A percentile compares a stretch with the other conserved stretches of the same genome.
Evolutionary conservation across 306 rosid species (phyloP).

Genomic region (Prunus fruticosa): DNA sequence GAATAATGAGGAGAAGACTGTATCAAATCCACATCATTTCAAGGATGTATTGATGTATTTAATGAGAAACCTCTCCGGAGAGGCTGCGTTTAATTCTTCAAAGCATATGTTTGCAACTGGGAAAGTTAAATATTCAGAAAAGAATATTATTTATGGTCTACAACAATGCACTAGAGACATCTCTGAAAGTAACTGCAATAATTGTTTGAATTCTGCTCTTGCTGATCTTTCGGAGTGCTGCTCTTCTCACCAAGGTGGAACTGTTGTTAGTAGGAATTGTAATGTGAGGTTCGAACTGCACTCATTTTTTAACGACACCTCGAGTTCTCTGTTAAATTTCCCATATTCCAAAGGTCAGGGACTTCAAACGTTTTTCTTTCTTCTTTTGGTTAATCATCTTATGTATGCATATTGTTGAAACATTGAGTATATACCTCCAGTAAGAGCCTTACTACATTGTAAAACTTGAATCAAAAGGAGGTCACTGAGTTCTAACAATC

Average conservation of each 20-base stretch:
- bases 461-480: too few relatives aligned
- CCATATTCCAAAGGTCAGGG: constrained; percentile 31
- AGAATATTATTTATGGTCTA: constrained; percentile 43
- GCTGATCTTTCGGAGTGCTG: constrained; percentile 39
- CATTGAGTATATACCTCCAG: too few relatives aligned
- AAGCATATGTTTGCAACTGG: constrained; percentile 55
- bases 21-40: constrained; percentile 23
- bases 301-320: constrained; percentile 32
- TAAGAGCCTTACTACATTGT: too few relatives aligned
- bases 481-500: too few relatives aligned
- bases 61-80: constrained; percentile 18
- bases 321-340: constrained; percentile 14
- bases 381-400: neutral
- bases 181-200: constrained; percentile 15
- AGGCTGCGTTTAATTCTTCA: constrained; percentile 31
- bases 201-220: constrained; percentile 38
- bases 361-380: neutral
- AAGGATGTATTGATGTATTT: constrained; percentile 12
- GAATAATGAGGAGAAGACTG: constrained; percentile 22
- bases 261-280: constrained; percentile 38
- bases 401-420: too few relatives aligned
- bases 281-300: constrained; percentile 38
- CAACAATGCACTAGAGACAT: constrained; percentile 59
- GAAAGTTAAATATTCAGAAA: constrained; percentile 11
- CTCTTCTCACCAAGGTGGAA: constrained; percentile 32